Conservation (phyloP, 371 early-diverging fungal genomes). For the Mucor plumbeus region DNA sequence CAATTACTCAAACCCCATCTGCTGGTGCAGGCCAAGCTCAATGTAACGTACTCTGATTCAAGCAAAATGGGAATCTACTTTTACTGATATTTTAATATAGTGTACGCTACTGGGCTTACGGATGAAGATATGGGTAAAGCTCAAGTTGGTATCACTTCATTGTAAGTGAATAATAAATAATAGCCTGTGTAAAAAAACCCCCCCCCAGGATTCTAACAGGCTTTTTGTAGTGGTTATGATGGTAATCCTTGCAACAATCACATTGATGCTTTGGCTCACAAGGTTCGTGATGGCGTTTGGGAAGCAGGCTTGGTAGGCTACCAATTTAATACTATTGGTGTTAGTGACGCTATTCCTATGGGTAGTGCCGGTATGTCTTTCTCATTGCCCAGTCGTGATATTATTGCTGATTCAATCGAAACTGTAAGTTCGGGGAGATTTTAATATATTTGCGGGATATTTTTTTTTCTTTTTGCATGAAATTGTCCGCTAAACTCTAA, state of each 20-base stretch:
- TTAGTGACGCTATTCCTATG: conserved; percentile 95
- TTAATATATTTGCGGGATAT: neutral
- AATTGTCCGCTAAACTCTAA: conserved; percentile 7
- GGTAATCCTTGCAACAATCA: conserved; percentile 98
- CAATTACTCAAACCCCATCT: conserved; percentile 87
- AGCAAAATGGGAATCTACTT: neutral
- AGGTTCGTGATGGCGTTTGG: conserved; percentile 90
- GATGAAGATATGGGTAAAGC: conserved; percentile 82
- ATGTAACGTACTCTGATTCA: conserved; percentile 60
- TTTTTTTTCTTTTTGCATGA: conserved; percentile 2
- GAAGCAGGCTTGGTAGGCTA: conserved; percentile 88
- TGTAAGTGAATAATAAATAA: conserved; percentile 56
- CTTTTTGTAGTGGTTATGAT: conserved; percentile 31
- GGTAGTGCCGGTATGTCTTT: conserved; percentile 94
- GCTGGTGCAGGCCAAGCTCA: conserved; percentile 97
- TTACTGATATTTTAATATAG: conserved; percentile 37
- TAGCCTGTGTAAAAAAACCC: conserved; percentile 5
- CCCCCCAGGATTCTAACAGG: neutral
- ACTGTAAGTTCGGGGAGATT: conserved; percentile 61
- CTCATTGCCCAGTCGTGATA: conserved; percentile 93
- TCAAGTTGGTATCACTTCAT: conserved; percentile 92
- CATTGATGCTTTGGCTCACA: conserved; percentile 80
- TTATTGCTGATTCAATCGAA: conserved; percentile 97
- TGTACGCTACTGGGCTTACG: conserved; percentile 91
- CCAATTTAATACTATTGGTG: conserved; percentile 96